These are phyloP conservation scores for Saksenaea vasiformis DNA, from an alignment of 371 early-diverging fungal species.

Conservation along the genomic window DNA sequence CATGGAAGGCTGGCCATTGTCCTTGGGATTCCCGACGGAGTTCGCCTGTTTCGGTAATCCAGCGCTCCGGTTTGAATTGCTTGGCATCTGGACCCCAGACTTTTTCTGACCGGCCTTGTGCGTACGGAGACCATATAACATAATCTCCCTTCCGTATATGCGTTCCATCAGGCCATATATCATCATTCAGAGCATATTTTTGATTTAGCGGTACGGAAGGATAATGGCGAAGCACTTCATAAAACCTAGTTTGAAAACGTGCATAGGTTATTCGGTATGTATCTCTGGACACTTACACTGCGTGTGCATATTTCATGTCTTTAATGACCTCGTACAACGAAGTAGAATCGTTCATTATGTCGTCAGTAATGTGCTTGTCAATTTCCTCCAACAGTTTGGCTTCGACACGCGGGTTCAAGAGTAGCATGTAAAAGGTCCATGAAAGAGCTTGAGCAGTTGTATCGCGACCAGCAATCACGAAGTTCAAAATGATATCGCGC, in stretches of 20 bases:
- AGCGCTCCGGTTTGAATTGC: slow-evolving; percentile 65
- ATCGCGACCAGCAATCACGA: slow-evolving; percentile 64
- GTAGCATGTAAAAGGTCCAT: slow-evolving; percentile 69
- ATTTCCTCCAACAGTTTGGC: slow-evolving; percentile 64
- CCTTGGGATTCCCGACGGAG: slow-evolving; percentile 29
- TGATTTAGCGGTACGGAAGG: slow-evolving; percentile 72
- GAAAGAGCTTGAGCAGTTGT: slow-evolving; percentile 74
- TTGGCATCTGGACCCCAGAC: slow-evolving; percentile 66
- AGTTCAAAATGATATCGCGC: slow-evolving; percentile 64
- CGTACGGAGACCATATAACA: slow-evolving; percentile 52
- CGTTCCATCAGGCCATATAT: slow-evolving; percentile 74
- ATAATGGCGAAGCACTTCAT: slow-evolving; percentile 70
- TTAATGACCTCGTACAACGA: slow-evolving; percentile 46
- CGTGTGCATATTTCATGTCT: slow-evolving; percentile 59
- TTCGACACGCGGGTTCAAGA: slow-evolving; percentile 56
- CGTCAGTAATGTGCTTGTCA: slow-evolving; percentile 30
- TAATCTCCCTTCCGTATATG: slow-evolving; percentile 56
- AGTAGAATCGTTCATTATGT: slow-evolving; percentile 26
- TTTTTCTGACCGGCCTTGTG: slow-evolving; percentile 51
- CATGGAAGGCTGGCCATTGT: slow-evolving; percentile 53
- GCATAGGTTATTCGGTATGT: slow-evolving; percentile 42
- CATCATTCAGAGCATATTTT: slow-evolving; percentile 67
- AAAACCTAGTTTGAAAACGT: slow-evolving; percentile 42
- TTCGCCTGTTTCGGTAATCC: slow-evolving; percentile 39
- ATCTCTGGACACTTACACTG: slow-evolving; percentile 33